phyloP scores from a whole-genome alignment of 176 grass and related monocot species.

The Saccharum officinarum region DNA sequence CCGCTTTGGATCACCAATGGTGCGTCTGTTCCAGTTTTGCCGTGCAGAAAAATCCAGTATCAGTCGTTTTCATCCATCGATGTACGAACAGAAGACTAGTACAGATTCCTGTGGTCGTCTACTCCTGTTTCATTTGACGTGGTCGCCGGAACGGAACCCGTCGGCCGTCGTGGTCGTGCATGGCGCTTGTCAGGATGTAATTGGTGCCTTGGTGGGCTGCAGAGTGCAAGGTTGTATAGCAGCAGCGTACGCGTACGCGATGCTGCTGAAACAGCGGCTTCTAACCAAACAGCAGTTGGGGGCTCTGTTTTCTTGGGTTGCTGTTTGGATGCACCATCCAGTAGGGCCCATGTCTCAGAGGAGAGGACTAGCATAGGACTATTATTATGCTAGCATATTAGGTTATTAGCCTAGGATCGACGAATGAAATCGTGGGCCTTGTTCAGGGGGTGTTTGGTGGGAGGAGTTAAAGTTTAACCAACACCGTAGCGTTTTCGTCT shows the following conservation, averaged over 20 bases:
- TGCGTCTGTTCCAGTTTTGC: background rate
- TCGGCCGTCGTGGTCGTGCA: background rate
- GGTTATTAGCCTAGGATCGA: too few relatives aligned
- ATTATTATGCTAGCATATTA: too few relatives aligned
- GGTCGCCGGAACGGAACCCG: background rate
- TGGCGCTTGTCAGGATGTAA: background rate
- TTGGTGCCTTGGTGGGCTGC: background rate
- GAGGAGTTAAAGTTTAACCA: too few relatives aligned
- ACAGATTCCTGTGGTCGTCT: background rate
- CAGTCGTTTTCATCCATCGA: background rate
- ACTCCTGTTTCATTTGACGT: background rate
- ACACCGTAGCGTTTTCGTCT: too few relatives aligned
- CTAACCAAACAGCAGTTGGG: background rate
- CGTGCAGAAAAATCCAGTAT: background rate
- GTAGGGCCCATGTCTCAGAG: background rate
- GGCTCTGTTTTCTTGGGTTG: background rate
- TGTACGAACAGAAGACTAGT: background rate
- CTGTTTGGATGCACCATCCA: too few relatives aligned
- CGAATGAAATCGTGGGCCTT: too few relatives aligned
- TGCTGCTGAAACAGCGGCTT: background rate
- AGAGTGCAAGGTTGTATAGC: background rate
- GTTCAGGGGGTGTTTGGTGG: too few relatives aligned
- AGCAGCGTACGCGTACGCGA: background rate
- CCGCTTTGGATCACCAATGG: background rate
- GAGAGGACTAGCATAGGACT: background rate